Evolutionary conservation across 108 stramenopile genomes (phyloP), one percentile per base, ranked within the genome.

Genomic region (Cyclostephanos tholiformis): DNA sequence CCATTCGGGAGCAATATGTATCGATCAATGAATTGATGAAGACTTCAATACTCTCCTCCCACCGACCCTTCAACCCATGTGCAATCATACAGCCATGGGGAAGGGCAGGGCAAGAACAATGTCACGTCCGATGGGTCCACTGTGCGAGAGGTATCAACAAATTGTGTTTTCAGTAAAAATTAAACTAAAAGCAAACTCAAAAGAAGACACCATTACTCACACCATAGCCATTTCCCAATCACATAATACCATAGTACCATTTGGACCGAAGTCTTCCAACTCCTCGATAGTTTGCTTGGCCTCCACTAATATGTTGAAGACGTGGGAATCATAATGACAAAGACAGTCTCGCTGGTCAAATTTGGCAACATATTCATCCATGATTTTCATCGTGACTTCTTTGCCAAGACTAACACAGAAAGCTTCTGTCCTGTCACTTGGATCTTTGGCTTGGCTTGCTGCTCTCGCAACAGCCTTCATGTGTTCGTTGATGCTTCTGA

Each of bases 281-380:
- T 78, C 74, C 41, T 50, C 38, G 29, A 79, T 62, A 4, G 55
- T 48, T 20, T 69, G 80, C 57, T 81, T 81, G 41, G 79, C 27
- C 53, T 88, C 87, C 55, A 88, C 87, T 38, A 88, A 68, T 16
- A 84, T 82, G 35, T 88, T 88, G 71, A 88, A 84, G 7, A 73
- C 81, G 26, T 88, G 84, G 63, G 56, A 66, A 80, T 87, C 86
- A 13, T 62, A 46, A 44, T 87, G 86, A n/a, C 75, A 53, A 26
- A 82, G 70, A 27, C 81, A 82, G 23, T 79, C 77, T 41, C 35
- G 64, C 22, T 46, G n/a, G 30, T 71, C 27, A 49, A 43, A 78
- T 20, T 65, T 56, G 6, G 69, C 53, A 9, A 74, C 27, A 11
- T 36, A 68, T 16, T 43, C 71, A 30, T 85, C 57, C 4, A 79